Base-by-base conservation (phyloP, 768 basidiomycete species). In the Tephrocybe sp. region DNA sequence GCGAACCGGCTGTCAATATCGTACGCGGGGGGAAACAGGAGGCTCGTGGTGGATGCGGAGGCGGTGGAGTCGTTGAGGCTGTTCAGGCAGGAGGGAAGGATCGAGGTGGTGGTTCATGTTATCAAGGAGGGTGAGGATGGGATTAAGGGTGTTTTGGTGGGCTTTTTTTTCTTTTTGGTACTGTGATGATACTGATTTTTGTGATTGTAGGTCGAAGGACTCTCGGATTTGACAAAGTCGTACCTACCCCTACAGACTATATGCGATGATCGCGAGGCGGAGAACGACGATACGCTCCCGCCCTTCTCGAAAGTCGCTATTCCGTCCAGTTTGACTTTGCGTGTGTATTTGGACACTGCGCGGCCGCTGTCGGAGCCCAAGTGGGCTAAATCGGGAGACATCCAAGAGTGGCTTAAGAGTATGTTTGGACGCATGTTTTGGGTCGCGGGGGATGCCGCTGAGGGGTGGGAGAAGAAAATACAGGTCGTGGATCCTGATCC, bases 381-480 rank as follows among this genome's bases (percentile, higher is more conserved):
- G 65, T 99, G 96, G 97, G 92, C 93, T 30, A 92, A 93, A 67
- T 87, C 88, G 7, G 96, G 96, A 25, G 90, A 95, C 62, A 82
- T 95, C 19, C 92, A 96, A 59, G 93, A 94, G 31, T 98, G 95
- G 95, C 70, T 92, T 59, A 83, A 83, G 66, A 89, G 81, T 59
- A 90, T 91, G 77, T 89, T 92, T 66, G 90, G 89, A 2, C 75
- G 88, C 30, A 89, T 89, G 85, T 89, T 90, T 61, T 90, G 87
- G 87, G 85, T 87, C 38, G 80, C 87, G 22, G 87, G 86, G 5
- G 87, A 89, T 45, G 87, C 85, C 11, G 83, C 85, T n/a, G 87
- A 87, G 55, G 88, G 89, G 8, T 99, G 97, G 97, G 88, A 89
- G 69, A 92, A 87, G 70, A 96, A 95, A 69, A 89, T 98, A 47